Conservation (phyloP, 2,329 filamentous ascomycete genomes). For the Colletotrichum neosansevieriae region DNA sequence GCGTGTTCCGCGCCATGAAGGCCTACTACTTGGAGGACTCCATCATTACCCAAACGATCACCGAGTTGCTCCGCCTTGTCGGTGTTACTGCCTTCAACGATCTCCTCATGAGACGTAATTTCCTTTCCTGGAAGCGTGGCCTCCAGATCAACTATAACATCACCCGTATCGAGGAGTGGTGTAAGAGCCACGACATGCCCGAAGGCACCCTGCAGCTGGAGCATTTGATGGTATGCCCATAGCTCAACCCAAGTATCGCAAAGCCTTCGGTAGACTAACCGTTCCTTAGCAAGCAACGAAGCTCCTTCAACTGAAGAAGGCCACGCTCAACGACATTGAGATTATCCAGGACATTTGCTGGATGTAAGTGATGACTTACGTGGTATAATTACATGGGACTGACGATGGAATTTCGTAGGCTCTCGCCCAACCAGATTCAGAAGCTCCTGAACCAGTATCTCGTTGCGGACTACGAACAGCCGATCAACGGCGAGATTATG, state of each 20-base stretch:
- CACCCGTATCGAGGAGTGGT: conserved; percentile 99
- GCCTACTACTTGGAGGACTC: conserved; percentile 96
- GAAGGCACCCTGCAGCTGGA: conserved; percentile 97
- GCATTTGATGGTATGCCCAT: conserved; percentile 85
- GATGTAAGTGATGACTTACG: conserved; percentile 78
- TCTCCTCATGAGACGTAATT: conserved; percentile 95
- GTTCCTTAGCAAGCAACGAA: conserved; percentile 88
- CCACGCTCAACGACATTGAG: conserved; percentile 98
- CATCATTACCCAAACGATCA: conserved; percentile 95
- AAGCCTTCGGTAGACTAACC: conserved; percentile 40
- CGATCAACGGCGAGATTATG: conserved; percentile 99
- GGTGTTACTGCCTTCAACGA: conserved; percentile 99
- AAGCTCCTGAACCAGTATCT: conserved; percentile 99
- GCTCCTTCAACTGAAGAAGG: conserved; percentile 97
- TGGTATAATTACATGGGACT: neutral
- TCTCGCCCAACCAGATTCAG: conserved; percentile 98
- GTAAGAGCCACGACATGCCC: conserved; percentile 99
- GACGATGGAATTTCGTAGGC: conserved; percentile 62
- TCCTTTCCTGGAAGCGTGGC: conserved; percentile 98
- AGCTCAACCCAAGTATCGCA: neutral
- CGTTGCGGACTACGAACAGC: conserved; percentile 98
- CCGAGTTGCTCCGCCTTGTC: conserved; percentile 90
- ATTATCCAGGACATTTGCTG: conserved; percentile 99
- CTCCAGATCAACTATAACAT: conserved; percentile 99
- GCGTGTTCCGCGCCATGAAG: conserved; percentile 98